Evolutionary conservation across 2,329 filamentous ascomycete genomes (phyloP).

Genomic region (Nectriaceae sp.): DNA sequence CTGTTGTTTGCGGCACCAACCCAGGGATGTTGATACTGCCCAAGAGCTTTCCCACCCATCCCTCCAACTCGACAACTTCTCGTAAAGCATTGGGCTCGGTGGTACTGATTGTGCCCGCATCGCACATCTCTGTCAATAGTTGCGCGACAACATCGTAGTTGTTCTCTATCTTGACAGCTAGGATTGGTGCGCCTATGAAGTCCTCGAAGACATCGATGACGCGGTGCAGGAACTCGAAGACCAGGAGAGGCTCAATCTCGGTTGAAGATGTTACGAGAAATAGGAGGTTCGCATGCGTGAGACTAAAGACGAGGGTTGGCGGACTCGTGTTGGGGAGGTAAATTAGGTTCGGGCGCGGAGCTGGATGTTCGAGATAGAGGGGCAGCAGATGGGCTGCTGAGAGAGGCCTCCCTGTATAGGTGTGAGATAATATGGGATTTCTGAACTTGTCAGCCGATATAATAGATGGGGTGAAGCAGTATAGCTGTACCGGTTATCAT

Average conservation of each 20-base stretch:
- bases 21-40: constrained; percentile 84
- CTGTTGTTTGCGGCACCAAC: constrained; percentile 51
- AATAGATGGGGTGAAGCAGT: not conserved
- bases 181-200: constrained; percentile 84
- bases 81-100: constrained; percentile 92
- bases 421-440: constrained; percentile 82
- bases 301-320: constrained; percentile 84
- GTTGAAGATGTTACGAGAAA: constrained; percentile 82
- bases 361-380: constrained; percentile 80
- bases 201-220: constrained; percentile 92
- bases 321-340: constrained; percentile 82
- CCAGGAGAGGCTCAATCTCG: constrained; percentile 85
- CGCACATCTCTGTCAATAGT: constrained; percentile 92
- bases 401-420: constrained; percentile 81
- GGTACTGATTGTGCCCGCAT: constrained; percentile 84
- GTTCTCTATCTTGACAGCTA: constrained; percentile 82
- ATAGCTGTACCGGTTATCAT: constrained; percentile 80
- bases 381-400: constrained; percentile 76
- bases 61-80: constrained; percentile 90
- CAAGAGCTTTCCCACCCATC: constrained; percentile 84
- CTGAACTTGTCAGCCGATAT: constrained; percentile 48
- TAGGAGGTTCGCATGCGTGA: constrained; percentile 83
- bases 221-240: constrained; percentile 92
- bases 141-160: constrained; percentile 95
- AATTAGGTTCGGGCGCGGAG: constrained; percentile 81